Evolutionary conservation across 2,329 filamentous ascomycete genomes (phyloP).

Genomic region (Talaromyces atroroseus): DNA sequence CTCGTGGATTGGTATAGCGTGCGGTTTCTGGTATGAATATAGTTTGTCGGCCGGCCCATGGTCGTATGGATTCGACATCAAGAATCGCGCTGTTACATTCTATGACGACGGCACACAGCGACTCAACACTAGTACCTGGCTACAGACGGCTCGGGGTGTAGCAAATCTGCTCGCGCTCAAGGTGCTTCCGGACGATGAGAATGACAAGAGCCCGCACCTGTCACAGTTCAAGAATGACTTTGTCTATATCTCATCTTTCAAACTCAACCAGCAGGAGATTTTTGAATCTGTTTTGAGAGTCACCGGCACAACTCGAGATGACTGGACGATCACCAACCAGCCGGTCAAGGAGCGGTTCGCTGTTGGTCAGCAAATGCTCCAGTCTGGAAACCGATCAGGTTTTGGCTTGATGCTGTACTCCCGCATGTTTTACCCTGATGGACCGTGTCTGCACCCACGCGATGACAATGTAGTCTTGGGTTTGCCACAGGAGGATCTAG

Average conservation of each 20-base stretch:
- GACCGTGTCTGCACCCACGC: constrained; percentile 15
- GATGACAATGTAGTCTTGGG: constrained; percentile 7
- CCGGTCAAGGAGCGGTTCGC: constrained; percentile 43
- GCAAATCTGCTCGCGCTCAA: constrained; percentile 47
- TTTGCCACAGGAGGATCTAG: constrained; percentile 10
- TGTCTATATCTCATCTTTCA: constrained; percentile 54
- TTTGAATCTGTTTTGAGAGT: constrained; percentile 57
- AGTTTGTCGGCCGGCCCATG: constrained; percentile 36
- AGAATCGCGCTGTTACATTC: constrained; percentile 38
- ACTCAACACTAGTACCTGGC: constrained; percentile 56
- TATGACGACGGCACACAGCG: constrained; percentile 54
- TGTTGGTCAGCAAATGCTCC: constrained; percentile 43
- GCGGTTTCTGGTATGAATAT: constrained; percentile 53
- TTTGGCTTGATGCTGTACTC: constrained; percentile 52
- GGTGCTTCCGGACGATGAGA: constrained; percentile 35
- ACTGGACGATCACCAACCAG: constrained; percentile 56
- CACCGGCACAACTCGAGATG: constrained; percentile 50
- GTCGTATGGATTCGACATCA: constrained; percentile 48
- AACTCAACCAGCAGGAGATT: constrained; percentile 59
- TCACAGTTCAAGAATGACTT: constrained; percentile 45
- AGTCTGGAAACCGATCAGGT: constrained; percentile 40
- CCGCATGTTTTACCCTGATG: constrained; percentile 49
- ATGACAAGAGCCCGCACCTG: constrained; percentile 35
- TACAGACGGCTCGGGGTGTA: constrained; percentile 51
- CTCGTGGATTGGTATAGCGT: constrained; percentile 42